Base-by-base conservation (phyloP, 2,329 filamentous ascomycete species). In the Arthrinium puccinioides region DNA sequence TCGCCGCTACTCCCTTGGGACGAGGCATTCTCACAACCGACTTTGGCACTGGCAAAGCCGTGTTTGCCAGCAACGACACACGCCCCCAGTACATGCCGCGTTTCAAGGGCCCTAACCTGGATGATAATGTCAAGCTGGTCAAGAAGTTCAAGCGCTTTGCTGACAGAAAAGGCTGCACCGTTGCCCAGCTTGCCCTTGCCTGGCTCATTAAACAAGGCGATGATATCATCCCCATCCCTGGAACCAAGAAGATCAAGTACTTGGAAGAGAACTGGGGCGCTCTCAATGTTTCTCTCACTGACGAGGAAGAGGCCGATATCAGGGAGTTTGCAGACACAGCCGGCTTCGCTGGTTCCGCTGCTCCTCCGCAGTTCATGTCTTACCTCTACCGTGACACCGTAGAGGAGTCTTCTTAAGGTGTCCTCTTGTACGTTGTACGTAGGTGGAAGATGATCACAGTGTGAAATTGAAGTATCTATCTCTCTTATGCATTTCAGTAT, bases 1-100 rank as follows among this genome's bases (percentile, higher is more conserved):
- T 83, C 2, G 69, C 73, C 2, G 80, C 77, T 55, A 69, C 67
- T 10, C 78, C 78, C 3, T 64, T 83, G 3, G 75, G 75, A 2
- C 66, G 76, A 2, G 77, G 78, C 6, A 55, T 82, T 40, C 49
- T 82, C 15, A 69, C 72, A 0, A 74, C 74, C 4, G 13, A 25
- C 21, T 35, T 35, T 9, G 32, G 21, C 45, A 21, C 40, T 24
- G 16, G 31, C 18, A 5, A 15, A 18, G 11, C 13, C 15, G 13
- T 25, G 18, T n/a, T 15, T n/a, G 31, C 11, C 13, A 20, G 15
- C 11, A 20, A 14, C 2, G 62, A 65, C 41, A 52, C 57, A 41
- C 50, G 63, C 5, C 18, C 44, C 2, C 38, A 46, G 13, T 6
- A 36, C 1, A 40, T 60, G 5, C 69, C 69, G 4, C 58, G 64